Conservation (phyloP, 2,329 filamentous ascomycete genomes). For the Stagonosporopsis chrysanthemi region DNA sequence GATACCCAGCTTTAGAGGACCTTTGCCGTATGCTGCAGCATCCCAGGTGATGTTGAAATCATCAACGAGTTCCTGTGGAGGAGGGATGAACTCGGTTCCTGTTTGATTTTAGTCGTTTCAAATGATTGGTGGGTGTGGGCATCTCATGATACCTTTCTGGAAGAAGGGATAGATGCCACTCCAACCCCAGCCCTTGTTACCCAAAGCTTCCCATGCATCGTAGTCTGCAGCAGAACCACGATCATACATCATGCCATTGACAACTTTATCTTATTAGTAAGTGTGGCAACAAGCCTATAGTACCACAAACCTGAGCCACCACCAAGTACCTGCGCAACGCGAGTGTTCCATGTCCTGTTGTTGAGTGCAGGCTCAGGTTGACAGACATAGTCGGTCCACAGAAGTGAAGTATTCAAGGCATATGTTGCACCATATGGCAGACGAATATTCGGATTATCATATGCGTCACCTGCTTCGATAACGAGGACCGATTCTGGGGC, state of each 20-base stretch:
- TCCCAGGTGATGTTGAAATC: conserved; percentile 37
- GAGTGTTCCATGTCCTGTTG: conserved; percentile 26
- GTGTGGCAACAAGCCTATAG: background rate
- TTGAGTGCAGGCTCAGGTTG: conserved; percentile 31
- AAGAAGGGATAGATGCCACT: conserved; percentile 51
- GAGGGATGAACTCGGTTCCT: conserved; percentile 33
- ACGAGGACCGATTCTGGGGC: conserved; percentile 35
- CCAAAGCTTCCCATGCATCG: conserved; percentile 66
- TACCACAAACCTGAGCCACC: conserved; percentile 39
- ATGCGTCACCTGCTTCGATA: conserved; percentile 35
- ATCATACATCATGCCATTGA: conserved; percentile 51
- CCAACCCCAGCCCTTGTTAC: conserved; percentile 68
- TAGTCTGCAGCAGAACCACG: conserved; percentile 49
- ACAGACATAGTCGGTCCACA: conserved; percentile 28
- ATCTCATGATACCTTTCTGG: conserved; percentile 27
- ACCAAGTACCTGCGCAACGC: conserved; percentile 32
- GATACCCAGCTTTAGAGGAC: conserved; percentile 38
- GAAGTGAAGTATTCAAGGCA: conserved; percentile 28
- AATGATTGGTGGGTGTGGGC: background rate
- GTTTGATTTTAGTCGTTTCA: background rate
- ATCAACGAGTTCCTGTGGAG: conserved; percentile 23
- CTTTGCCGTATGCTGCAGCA: conserved; percentile 32
- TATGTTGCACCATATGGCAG: conserved; percentile 34
- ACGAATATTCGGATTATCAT: conserved; percentile 34
- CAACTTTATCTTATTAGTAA: background rate